Conservation (phyloP, 192 early-diverging fungal genomes). For the Haplosporangium gracile region DNA sequence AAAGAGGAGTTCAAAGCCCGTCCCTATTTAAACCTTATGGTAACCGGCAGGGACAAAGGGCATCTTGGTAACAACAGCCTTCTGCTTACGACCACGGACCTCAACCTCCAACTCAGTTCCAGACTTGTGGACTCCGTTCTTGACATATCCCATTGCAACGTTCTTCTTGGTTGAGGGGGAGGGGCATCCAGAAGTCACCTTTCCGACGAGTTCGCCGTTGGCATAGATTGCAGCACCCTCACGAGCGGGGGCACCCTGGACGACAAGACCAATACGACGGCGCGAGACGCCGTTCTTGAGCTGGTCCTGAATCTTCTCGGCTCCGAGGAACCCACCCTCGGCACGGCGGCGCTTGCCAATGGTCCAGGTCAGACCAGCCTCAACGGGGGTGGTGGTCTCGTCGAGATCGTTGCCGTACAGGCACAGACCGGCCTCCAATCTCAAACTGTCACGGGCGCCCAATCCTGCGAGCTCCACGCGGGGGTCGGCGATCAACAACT, state of each 20-base stretch:
- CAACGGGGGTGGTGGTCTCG: slow-evolving; percentile 92
- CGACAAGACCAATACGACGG: slow-evolving; percentile 90
- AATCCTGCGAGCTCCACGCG: slow-evolving; percentile 94
- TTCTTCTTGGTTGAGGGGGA: slow-evolving; percentile 94
- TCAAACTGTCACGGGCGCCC: slow-evolving; percentile 94
- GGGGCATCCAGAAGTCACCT: slow-evolving; percentile 93
- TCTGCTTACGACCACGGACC: slow-evolving; percentile 88
- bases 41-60: slow-evolving; percentile 93
- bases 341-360: slow-evolving; percentile 89
- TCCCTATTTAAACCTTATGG: slow-evolving; percentile 65
- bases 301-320: slow-evolving; percentile 86
- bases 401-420: slow-evolving; percentile 97
- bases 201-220: slow-evolving; percentile 80
- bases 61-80: slow-evolving; percentile 91
- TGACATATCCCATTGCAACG: slow-evolving; percentile 97
- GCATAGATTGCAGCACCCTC: slow-evolving; percentile 77
- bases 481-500: slow-evolving; percentile 74
- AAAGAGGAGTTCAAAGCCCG: neutral
- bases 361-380: slow-evolving; percentile 95
- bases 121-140: slow-evolving; percentile 88
- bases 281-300: slow-evolving; percentile 83
- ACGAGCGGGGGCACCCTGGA: slow-evolving; percentile 95
- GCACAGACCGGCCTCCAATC: slow-evolving; percentile 97
- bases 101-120: slow-evolving; percentile 94
- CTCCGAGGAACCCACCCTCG: slow-evolving; percentile 95